Evolutionary conservation across 2,329 filamentous ascomycete genomes (phyloP).

Genomic region (Aureobasidium zeae): DNA sequence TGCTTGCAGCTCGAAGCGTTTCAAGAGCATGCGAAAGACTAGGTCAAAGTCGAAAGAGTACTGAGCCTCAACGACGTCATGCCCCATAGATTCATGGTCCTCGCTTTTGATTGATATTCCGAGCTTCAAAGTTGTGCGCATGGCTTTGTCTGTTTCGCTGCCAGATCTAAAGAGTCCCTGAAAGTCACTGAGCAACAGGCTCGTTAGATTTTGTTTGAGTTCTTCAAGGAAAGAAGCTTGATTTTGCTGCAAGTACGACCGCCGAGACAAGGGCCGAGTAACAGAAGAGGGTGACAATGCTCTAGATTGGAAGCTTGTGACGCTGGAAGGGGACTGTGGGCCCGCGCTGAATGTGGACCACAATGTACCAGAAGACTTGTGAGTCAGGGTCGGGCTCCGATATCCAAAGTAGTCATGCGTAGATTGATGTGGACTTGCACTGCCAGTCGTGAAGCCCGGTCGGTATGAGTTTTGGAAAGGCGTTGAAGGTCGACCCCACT

Average conservation of each 20-base stretch:
- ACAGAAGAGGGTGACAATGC: conserved; percentile 15
- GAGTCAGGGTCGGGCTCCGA: conserved; percentile 58
- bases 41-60: conserved; percentile 50
- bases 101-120: neutral
- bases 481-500: conserved; percentile 20
- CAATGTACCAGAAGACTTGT: conserved; percentile 70
- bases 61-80: neutral
- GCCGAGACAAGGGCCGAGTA: conserved; percentile 12
- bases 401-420: conserved; percentile 58
- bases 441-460: conserved; percentile 45
- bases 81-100: neutral
- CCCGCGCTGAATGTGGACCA: conserved; percentile 78
- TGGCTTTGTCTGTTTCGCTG: conserved; percentile 69
- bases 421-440: conserved; percentile 28
- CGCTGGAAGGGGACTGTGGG: conserved; percentile 53
- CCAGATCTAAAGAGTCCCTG: conserved; percentile 81
- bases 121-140: conserved; percentile 3
- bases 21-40: conserved; percentile 69
- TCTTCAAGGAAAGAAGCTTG: conserved; percentile 56
- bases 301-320: conserved; percentile 42
- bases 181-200: conserved; percentile 79
- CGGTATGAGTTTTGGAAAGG: conserved; percentile 34
- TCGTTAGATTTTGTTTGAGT: conserved; percentile 69
- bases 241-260: conserved; percentile 11
- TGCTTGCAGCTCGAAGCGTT: conserved; percentile 79